These are phyloP conservation scores for Aphanomyces cochlioides DNA, from an alignment of 352 stramenopile species.

Conservation along the genomic window DNA sequence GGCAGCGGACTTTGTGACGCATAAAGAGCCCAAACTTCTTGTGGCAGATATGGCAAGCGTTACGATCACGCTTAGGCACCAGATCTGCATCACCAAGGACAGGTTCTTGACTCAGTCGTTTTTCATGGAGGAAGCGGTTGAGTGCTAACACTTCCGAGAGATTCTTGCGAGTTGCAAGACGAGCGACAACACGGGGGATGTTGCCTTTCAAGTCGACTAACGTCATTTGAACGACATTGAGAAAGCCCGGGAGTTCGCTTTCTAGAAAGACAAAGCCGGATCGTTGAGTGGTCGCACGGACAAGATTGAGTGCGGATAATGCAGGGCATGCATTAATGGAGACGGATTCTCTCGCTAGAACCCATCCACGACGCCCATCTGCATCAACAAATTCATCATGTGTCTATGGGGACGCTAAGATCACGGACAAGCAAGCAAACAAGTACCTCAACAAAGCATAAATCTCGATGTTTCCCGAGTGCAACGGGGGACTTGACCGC, in stretches of 20 bases:
- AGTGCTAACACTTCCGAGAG: slow-evolving; percentile 21
- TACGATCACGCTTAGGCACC: slow-evolving; percentile 75
- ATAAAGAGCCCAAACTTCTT: slow-evolving; percentile 82
- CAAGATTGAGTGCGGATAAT: slow-evolving; percentile 70
- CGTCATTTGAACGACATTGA: slow-evolving; percentile 80
- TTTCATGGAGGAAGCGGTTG: slow-evolving; percentile 28
- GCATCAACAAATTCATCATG: slow-evolving; percentile 83
- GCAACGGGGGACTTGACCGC: slow-evolving; percentile 18
- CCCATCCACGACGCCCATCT: slow-evolving; percentile 71
- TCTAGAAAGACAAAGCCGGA: slow-evolving; percentile 83
- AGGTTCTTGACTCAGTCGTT: slow-evolving; percentile 18
- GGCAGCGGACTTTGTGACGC: slow-evolving; percentile 78
- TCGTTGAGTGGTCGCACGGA: slow-evolving; percentile 77
- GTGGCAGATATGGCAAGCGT: slow-evolving; percentile 66
- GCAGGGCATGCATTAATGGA: slow-evolving; percentile 74
- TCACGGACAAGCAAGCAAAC: background rate
- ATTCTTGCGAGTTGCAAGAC: background rate
- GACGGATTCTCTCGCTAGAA: slow-evolving; percentile 80
- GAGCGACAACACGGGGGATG: slow-evolving; percentile 21
- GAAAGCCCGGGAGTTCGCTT: slow-evolving; percentile 57
- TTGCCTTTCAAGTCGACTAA: slow-evolving; percentile 72
- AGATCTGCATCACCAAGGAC: slow-evolving; percentile 61
- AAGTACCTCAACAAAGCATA: slow-evolving; percentile 30
- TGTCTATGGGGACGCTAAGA: slow-evolving; percentile 49
- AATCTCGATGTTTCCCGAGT: slow-evolving; percentile 40